phyloP scores from a whole-genome alignment of 768 basidiomycete genomes.

The Naganishia kalamii region DNA sequence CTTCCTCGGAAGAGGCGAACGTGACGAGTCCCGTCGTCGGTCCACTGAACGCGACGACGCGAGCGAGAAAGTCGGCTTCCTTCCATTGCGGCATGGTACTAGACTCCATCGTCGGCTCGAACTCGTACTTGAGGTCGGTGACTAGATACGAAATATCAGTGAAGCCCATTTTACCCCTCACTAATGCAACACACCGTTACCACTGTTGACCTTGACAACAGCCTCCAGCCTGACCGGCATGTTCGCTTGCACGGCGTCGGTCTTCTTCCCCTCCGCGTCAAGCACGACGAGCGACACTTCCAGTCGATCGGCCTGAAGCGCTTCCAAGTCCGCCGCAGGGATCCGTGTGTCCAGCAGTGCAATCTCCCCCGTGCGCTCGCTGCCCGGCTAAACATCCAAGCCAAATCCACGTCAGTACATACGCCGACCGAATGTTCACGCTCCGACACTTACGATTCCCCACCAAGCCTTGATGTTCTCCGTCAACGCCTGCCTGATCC shows the following conservation, averaged over 20 bases:
- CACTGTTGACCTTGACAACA: neutral
- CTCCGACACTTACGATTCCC: neutral
- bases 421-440: neutral
- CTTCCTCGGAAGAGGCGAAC: neutral
- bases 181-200: neutral
- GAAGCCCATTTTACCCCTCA: no score
- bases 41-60: slow-evolving; percentile 3
- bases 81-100: neutral
- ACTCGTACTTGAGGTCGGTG: neutral
- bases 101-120: neutral
- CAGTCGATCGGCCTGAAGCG: neutral
- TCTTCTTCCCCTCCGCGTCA: neutral
- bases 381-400: neutral
- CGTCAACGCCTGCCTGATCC: neutral
- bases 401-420: neutral
- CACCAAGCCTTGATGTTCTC: slow-evolving; percentile 2
- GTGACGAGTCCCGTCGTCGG: neutral
- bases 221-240: neutral
- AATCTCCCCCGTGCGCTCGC: slow-evolving; percentile 1
- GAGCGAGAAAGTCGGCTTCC: slow-evolving; percentile 5
- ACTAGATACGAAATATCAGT: neutral
- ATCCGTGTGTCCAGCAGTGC: neutral
- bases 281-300: neutral
- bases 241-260: neutral
- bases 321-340: neutral